A percentile compares a stretch with the other conserved stretches of the same genome.
phyloP scores from a whole-genome alignment of 2,329 filamentous ascomycete species.

The Aschersonia sp. region DNA sequence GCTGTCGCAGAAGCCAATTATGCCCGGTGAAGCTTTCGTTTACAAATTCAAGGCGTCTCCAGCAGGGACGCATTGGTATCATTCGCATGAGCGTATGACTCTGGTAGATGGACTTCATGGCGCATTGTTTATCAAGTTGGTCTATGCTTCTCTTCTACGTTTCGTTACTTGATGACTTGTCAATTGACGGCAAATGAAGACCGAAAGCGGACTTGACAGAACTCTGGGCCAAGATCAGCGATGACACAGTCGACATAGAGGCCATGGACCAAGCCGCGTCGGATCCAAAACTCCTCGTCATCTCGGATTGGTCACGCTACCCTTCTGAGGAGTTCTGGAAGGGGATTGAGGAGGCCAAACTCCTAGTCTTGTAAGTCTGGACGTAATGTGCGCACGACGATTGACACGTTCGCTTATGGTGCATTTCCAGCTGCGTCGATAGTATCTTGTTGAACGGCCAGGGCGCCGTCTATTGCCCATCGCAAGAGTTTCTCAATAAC shows the following conservation, averaged over 20 bases:
- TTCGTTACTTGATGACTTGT: background rate
- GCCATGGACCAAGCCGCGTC: conserved; percentile 3
- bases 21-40: conserved; percentile 17
- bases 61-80: conserved; percentile 5
- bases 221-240: conserved; percentile 1
- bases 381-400: background rate
- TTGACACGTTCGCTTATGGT: background rate
- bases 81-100: conserved; percentile 3
- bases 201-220: conserved; percentile 1
- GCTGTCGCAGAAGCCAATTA: conserved; percentile 24
- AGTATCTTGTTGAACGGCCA: conserved; percentile 3
- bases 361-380: background rate
- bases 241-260: conserved; percentile 2
- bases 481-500: background rate
- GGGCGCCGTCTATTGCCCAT: conserved; percentile 2
- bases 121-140: conserved; percentile 1
- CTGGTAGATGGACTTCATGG: conserved; percentile 6
- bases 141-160: background rate
- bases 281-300: conserved; percentile 2
- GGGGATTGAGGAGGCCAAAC: background rate
- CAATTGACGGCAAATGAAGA: background rate
- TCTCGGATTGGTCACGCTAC: conserved; percentile 7
- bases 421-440: conserved; percentile 1
- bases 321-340: conserved; percentile 5
- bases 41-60: conserved; percentile 13